A percentile compares a stretch with the other conserved stretches of the same genome.
Conservation (phyloP, 495 filamentous ascomycete genomes). For the Hypoxylon cercidicola region DNA sequence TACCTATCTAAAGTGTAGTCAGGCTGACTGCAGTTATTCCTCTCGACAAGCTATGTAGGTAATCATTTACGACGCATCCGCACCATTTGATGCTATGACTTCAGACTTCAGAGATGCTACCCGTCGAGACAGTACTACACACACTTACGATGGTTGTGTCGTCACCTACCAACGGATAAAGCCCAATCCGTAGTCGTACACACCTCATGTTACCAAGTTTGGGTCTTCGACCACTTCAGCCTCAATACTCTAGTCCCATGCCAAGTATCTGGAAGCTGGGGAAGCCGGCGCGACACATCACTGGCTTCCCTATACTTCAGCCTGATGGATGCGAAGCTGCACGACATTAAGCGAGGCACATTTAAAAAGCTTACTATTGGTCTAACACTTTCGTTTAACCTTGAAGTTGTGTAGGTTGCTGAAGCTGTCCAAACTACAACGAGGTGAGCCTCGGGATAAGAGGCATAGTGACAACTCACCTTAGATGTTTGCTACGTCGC, state of each 20-base stretch:
- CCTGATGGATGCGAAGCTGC: slow-evolving; percentile 29
- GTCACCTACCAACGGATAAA: slow-evolving; percentile 34
- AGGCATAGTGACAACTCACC: background rate
- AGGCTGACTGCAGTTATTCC: too few species aligned
- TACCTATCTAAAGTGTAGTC: too few species aligned
- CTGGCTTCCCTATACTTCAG: slow-evolving; percentile 36
- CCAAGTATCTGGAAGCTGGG: slow-evolving; percentile 42
- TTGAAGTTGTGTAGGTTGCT: slow-evolving; percentile 20
- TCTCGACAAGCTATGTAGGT: background rate
- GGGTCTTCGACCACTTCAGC: slow-evolving; percentile 36
- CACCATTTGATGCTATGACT: slow-evolving; percentile 2
- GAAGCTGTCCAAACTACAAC: background rate
- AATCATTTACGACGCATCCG: background rate
- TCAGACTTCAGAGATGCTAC: slow-evolving; percentile 16
- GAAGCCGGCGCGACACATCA: slow-evolving; percentile 28
- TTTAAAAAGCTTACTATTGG: slow-evolving; percentile 19
- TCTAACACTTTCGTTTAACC: slow-evolving; percentile 10
- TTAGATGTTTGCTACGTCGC: slow-evolving; percentile 3
- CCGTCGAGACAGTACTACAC: slow-evolving; percentile 4
- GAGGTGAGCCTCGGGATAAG: background rate
- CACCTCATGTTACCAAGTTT: slow-evolving; percentile 25
- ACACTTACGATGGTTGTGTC: slow-evolving; percentile 10
- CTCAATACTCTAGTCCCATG: slow-evolving; percentile 38
- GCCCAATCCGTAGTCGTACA: slow-evolving; percentile 14
- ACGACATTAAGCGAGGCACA: slow-evolving; percentile 34